A percentile compares a stretch with the other conserved stretches of the same genome.
Evolutionary conservation across 192 early-diverging fungal genomes (phyloP).

Genomic region (Lobosporangium transversale): DNA sequence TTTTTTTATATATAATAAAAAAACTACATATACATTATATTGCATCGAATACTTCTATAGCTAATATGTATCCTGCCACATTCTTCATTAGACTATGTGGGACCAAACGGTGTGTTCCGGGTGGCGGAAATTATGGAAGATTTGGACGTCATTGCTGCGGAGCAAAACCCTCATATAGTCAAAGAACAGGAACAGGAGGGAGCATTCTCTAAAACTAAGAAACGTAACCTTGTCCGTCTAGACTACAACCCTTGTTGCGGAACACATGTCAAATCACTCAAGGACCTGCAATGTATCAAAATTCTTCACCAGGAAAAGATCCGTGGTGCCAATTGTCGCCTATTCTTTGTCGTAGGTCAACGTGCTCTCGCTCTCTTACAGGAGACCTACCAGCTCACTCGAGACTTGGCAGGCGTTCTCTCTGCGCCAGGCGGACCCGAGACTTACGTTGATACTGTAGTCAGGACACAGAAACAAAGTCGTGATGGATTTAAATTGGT

Average conservation of each 20-base stretch:
- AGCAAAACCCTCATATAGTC: slow-evolving; percentile 20
- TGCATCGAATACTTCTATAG: background rate
- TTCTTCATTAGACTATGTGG: slow-evolving; percentile 30
- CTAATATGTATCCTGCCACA: too few species aligned
- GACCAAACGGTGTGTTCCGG: slow-evolving; percentile 48
- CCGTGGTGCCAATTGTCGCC: slow-evolving; percentile 68
- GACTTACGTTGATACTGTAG: slow-evolving; percentile 54
- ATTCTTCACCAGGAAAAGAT: slow-evolving; percentile 71
- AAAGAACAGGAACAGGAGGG: background rate
- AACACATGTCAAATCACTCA: slow-evolving; percentile 68
- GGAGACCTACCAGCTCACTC: slow-evolving; percentile 42
- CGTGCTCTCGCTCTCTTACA: slow-evolving; percentile 61
- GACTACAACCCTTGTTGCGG: slow-evolving; percentile 80
- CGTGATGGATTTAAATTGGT: slow-evolving; percentile 42
- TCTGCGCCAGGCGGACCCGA: slow-evolving; percentile 53
- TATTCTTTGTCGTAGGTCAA: slow-evolving; percentile 76
- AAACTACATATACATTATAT: background rate
- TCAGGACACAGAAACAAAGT: slow-evolving; percentile 45
- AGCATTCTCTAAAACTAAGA: background rate
- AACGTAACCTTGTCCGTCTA: slow-evolving; percentile 59
- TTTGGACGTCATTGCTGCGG: slow-evolving; percentile 38
- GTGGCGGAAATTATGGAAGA: slow-evolving; percentile 50
- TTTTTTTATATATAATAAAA: background rate
- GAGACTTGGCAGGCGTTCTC: slow-evolving; percentile 46
- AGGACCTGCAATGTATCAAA: slow-evolving; percentile 74